Evolutionary conservation across 1,284 basidiomycete species (phyloP), one percentile per base, ranked within the genome.

Genomic region (Ustilago loliicola): DNA sequence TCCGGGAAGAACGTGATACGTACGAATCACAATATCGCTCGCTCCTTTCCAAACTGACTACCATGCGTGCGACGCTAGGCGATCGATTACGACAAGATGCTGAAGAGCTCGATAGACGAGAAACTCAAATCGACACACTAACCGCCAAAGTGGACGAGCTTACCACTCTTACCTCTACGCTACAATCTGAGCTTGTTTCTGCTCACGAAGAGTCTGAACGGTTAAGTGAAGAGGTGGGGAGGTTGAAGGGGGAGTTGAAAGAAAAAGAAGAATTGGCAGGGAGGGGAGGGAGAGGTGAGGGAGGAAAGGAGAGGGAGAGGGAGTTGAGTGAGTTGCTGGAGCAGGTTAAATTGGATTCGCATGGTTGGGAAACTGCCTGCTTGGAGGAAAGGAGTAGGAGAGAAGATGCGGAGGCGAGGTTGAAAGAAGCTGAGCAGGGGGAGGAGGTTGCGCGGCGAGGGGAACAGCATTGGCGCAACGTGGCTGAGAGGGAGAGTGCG

Each of bases 21-120:
- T 90, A 95, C 50, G 92, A 93, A 23, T 88, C 91, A 23, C 95
- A 98, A 86, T 97, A 99, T 87, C 91, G 91, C 61, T 92, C 91
- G 68, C 89, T 99, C 45, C 89, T 99, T 7, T 91, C 91, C 53
- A 98, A 96, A 87, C 89, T 99, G 55, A 95, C 94, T 2, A 91
- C 92, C 38, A 98, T 99, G 95, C 91, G 96, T 17, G 93, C 92
- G 30, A 94, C 94, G 5, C 89, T 99, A 29, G 95, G 95, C 45
- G 96, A 95, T 83, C 96, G 98, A 86, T 89, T 99, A 65, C 92
- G 93, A 86, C 94, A 97, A 87, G 97, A 99, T 88, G 96, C 97
- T 79, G 85, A 86, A 61, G 85, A 86, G 54, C 72, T 86, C 10
- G 85, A 85, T 47, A 74, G 82, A 3, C 66, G 84, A 47, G 83